Evolutionary conservation across 192 early-diverging fungal species (phyloP).

Genomic region (Mortierella antarctica): DNA sequence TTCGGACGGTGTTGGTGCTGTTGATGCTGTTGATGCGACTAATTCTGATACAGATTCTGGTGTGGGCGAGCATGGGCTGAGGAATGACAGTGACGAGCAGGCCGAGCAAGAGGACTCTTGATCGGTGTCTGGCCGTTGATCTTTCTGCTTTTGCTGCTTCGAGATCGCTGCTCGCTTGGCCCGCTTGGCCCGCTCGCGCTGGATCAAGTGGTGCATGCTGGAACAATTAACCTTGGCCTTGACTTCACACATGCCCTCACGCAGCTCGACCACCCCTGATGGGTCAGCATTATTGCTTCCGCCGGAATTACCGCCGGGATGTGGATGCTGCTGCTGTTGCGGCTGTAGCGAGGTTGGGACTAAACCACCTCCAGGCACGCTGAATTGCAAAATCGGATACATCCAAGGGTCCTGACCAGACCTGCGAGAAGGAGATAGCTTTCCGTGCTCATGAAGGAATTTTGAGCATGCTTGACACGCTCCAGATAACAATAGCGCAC

Average conservation of each 20-base stretch:
- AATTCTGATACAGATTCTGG: background rate
- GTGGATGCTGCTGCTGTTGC: background rate
- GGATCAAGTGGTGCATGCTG: slow-evolving; percentile 30
- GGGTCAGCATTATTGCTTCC: background rate
- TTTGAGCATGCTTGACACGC: slow-evolving; percentile 29
- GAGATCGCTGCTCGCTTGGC: background rate
- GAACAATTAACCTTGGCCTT: slow-evolving; percentile 47
- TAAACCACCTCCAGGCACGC: slow-evolving; percentile 21
- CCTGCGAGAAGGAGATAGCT: slow-evolving; percentile 6
- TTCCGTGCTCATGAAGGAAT: slow-evolving; percentile 36
- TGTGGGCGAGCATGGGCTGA: background rate
- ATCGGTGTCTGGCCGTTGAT: background rate
- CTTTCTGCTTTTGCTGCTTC: background rate
- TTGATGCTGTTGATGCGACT: background rate
- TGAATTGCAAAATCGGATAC: slow-evolving; percentile 40
- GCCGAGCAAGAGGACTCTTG: background rate
- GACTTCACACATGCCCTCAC: slow-evolving; percentile 39
- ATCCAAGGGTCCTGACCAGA: slow-evolving; percentile 8
- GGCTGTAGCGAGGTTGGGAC: too few relatives aligned
- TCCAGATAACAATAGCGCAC: slow-evolving; percentile 1
- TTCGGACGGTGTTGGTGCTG: background rate
- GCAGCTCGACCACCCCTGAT: slow-evolving; percentile 33
- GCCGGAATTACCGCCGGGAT: background rate
- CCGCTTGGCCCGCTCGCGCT: slow-evolving; percentile 5
- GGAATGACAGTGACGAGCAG: background rate